phyloP scores from a whole-genome alignment of 495 filamentous ascomycete genomes.

The Aspergillus ostianus region DNA sequence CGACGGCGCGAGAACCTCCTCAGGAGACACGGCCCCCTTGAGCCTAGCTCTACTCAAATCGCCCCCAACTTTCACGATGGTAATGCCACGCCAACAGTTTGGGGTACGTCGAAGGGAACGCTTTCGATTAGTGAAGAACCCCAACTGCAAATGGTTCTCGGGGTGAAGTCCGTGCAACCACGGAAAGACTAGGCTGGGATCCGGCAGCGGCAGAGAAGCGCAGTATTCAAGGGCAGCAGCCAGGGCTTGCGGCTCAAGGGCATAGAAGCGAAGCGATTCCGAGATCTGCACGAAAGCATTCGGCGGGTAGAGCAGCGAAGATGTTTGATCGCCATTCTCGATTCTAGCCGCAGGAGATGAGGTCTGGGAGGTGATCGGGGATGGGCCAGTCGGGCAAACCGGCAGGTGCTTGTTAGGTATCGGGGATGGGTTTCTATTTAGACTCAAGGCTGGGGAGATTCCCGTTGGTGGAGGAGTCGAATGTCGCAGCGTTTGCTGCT shows the following conservation, averaged over 20 bases:
- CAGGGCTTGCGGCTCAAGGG: conserved; percentile 67
- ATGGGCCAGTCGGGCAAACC: conserved; percentile 74
- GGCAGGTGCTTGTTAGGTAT: conserved; percentile 92
- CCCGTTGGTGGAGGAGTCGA: conserved; percentile 44
- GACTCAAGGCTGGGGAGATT: conserved; percentile 36
- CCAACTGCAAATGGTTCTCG: conserved; percentile 80
- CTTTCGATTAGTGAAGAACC: conserved; percentile 80
- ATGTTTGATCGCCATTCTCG: conserved; percentile 46
- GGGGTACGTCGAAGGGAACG: conserved; percentile 72
- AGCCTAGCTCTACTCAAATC: conserved; percentile 71
- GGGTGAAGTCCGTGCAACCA: conserved; percentile 97
- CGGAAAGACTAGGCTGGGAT: conserved; percentile 84
- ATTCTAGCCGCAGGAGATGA: conserved; percentile 43
- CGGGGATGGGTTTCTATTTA: conserved; percentile 50
- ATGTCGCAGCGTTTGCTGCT: conserved; percentile 46
- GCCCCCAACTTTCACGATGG: conserved; percentile 84
- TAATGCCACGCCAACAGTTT: conserved; percentile 74
- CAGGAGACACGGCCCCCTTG: conserved; percentile 78
- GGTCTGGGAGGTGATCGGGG: conserved; percentile 57
- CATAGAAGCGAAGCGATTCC: conserved; percentile 62
- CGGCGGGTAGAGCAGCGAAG: conserved; percentile 74
- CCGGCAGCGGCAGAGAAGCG: conserved; percentile 75
- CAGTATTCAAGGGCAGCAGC: conserved; percentile 70
- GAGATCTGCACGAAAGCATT: conserved; percentile 57
- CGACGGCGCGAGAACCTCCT: conserved; percentile 65